Evolutionary conservation across 2,329 filamentous ascomycete species (phyloP), one percentile per base, ranked within the genome.

Genomic region (Calonectria ilicicola): DNA sequence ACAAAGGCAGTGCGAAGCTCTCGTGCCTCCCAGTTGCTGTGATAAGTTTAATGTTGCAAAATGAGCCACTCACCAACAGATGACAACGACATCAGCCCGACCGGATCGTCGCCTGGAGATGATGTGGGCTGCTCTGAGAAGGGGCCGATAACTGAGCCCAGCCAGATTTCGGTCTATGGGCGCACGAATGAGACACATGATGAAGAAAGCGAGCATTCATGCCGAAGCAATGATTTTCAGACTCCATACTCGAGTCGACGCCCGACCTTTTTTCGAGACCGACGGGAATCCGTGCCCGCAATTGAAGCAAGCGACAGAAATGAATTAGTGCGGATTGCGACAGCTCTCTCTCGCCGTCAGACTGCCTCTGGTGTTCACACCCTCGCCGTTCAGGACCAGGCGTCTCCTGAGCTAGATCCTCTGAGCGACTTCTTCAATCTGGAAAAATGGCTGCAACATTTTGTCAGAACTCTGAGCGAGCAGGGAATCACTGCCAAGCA

Each of bases 401-500:
- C 80, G 42, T 82, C 85, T 29, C 80, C 84, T 0, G 76, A 78
- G 3, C 71, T 87, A 2, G 81, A 87, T 65, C 86, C 86, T 0
- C 74, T 80, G 2, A 83, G 81, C 73, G 76, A 79, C 19, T 75
- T 80, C 23, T 88, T 88, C 58, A 84, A 87, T 65, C 76, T 86
- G 15, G 73, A 81, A 9, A 84, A 83, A 72, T 88, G 86, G 86
- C 76, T 87, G 1, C 81, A 81, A 44, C 75, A 79, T 42, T 84
- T 87, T 70, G 81, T 87, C 8, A 70, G 76, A 1, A 80, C 84
- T 38, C 81, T 92, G 42, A 86, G 90, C 42, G 86, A 87, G 21
- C 89, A 93, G 70, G 89, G 90, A 0, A 84, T 92, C 56, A 87
- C 86, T 70, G 83, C 85, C 73, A 88, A 85, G 75, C 84, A 85